Evolutionary conservation across 768 basidiomycete genomes (phyloP).

Genomic region (Tylopilus subfusipes): DNA sequence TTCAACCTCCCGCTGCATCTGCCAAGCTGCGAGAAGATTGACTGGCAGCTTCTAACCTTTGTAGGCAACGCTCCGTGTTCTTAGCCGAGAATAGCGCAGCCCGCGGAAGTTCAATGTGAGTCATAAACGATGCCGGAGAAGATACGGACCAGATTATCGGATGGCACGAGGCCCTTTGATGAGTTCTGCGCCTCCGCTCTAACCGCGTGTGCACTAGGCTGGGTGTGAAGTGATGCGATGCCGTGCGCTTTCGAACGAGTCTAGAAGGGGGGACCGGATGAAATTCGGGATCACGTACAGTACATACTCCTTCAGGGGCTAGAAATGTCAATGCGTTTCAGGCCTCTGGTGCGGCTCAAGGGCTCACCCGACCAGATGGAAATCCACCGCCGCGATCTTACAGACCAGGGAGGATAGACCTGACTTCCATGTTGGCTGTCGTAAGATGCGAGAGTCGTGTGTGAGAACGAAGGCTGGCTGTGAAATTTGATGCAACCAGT

Average conservation of each 20-base stretch:
- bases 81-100: background rate
- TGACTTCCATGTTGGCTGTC: background rate
- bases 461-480: background rate
- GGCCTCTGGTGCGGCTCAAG: background rate
- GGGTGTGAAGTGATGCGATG: background rate
- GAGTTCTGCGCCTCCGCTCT: background rate
- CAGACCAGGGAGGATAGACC: background rate
- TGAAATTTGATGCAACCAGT: background rate
- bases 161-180: background rate
- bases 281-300: background rate
- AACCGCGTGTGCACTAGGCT: background rate
- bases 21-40: background rate
- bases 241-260: background rate
- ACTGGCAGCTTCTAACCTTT: background rate
- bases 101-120: background rate
- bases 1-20: background rate
- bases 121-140: background rate
- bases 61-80: background rate
- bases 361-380: background rate
- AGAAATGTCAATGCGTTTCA: background rate
- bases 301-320: background rate
- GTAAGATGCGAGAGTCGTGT: conserved; percentile 2
- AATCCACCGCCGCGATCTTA: background rate
- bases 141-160: background rate
- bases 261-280: background rate